phyloP scores from a whole-genome alignment of 2,329 filamentous ascomycete species.

The Xylaria sp. region DNA sequence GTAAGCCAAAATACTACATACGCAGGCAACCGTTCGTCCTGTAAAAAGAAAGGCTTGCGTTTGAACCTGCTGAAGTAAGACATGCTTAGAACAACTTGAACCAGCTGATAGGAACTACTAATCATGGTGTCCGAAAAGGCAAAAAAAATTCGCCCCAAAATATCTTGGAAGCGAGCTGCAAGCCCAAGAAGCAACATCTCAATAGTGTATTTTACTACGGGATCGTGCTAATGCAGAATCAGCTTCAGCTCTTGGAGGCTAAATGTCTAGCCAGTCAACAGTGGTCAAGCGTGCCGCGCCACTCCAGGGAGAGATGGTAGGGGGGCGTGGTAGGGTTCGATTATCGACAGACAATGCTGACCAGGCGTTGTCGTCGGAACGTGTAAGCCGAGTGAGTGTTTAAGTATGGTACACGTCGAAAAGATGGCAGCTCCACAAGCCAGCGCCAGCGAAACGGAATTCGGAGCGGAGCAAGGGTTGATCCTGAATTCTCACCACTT shows the following conservation, averaged over 20 bases:
- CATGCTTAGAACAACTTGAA: neutral
- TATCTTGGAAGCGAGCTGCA: neutral
- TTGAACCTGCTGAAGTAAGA: neutral
- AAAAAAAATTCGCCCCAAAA: neutral
- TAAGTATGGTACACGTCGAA: neutral
- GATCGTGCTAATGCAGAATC: neutral
- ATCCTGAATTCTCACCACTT: neutral
- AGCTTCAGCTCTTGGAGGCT: conserved; percentile 1
- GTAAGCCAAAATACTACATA: neutral
- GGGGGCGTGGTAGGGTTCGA: neutral
- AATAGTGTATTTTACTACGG: neutral
- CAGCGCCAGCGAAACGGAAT: neutral
- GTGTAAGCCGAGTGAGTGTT: neutral
- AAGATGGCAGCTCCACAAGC: neutral
- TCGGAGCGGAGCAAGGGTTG: neutral
- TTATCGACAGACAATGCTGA: neutral
- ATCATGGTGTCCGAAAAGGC: neutral
- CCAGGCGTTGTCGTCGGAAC: neutral
- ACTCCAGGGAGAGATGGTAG: neutral
- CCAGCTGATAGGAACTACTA: neutral
- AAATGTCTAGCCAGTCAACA: neutral
- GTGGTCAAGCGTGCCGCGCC: neutral
- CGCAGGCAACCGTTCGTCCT: neutral
- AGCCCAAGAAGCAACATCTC: neutral
- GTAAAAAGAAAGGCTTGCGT: neutral